These are phyloP conservation scores for Alternaria consortialis DNA, from an alignment of 2,329 filamentous ascomycete species.

Conservation along the genomic window DNA sequence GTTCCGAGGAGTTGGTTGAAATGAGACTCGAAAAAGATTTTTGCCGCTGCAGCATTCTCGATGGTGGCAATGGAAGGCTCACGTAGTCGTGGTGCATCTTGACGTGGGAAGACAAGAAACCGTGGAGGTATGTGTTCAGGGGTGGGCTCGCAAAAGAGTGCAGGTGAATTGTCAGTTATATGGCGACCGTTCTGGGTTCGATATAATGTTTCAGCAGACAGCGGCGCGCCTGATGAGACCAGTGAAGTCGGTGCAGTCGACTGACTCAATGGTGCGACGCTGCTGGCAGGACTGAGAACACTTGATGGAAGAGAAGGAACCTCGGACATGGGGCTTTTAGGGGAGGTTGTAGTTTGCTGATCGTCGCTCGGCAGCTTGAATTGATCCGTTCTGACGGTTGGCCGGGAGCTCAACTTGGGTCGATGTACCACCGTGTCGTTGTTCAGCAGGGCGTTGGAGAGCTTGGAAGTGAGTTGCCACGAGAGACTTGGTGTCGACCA, in stretches of 20 bases:
- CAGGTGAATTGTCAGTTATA: slow-evolving; percentile 28
- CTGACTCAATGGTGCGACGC: slow-evolving; percentile 37
- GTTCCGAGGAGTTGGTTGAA: slow-evolving; percentile 74
- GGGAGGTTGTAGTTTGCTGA: slow-evolving; percentile 7
- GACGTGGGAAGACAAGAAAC: slow-evolving; percentile 45
- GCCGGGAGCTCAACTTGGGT: slow-evolving; percentile 39
- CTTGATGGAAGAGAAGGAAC: slow-evolving; percentile 40
- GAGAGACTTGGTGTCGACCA: slow-evolving; percentile 44
- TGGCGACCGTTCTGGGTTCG: slow-evolving; percentile 28
- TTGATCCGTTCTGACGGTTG: slow-evolving; percentile 32
- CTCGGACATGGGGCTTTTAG: slow-evolving; percentile 24
- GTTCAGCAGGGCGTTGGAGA: slow-evolving; percentile 39
- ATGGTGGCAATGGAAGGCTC: slow-evolving; percentile 67
- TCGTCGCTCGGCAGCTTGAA: slow-evolving; percentile 14
- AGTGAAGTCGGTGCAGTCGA: slow-evolving; percentile 49
- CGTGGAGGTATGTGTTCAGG: slow-evolving; percentile 28
- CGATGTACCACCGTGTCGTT: slow-evolving; percentile 46
- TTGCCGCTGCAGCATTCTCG: slow-evolving; percentile 81
- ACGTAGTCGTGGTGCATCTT: slow-evolving; percentile 42
- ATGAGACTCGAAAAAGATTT: slow-evolving; percentile 85
- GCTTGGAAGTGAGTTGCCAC: slow-evolving; percentile 34
- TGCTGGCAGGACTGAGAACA: slow-evolving; percentile 33
- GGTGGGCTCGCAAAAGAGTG: slow-evolving; percentile 20
- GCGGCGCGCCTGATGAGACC: slow-evolving; percentile 42
- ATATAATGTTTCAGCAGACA: slow-evolving; percentile 42